Percentiles rank a stretch among this genome's conserved stretches.
These are phyloP conservation scores for Pseudopyricularia javanii DNA, from an alignment of 2,329 filamentous ascomycete species.

Conservation along the genomic window DNA sequence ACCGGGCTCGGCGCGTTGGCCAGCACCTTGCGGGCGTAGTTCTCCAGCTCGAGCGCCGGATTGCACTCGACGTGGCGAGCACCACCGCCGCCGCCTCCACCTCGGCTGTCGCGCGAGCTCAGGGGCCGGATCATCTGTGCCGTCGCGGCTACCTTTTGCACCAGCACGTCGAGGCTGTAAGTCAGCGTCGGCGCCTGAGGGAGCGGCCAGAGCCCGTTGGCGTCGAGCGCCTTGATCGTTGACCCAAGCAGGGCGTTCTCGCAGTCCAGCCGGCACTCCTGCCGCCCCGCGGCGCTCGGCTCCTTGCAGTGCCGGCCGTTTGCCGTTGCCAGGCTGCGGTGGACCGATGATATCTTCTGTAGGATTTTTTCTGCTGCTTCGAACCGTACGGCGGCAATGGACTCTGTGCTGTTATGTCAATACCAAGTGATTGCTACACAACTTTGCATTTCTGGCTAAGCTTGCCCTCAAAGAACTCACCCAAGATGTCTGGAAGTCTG, in stretches of 20 bases:
- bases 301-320: slow-evolving; percentile 1
- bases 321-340: background rate
- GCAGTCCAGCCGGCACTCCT: slow-evolving; percentile 2
- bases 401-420: background rate
- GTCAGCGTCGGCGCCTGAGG: background rate
- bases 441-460: too few species aligned
- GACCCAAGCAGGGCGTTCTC: slow-evolving; percentile 2
- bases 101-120: background rate
- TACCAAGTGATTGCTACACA: background rate
- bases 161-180: slow-evolving; percentile 1
- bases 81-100: background rate
- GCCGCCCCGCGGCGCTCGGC: background rate
- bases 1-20: background rate
- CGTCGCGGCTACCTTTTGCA: background rate
- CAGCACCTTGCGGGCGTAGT: background rate
- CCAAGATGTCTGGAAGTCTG: background rate
- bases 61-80: background rate
- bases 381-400: background rate
- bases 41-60: background rate
- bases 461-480: background rate
- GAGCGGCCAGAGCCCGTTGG: slow-evolving; percentile 1
- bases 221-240: slow-evolving; percentile 1
- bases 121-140: slow-evolving; percentile 2
- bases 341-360: background rate
- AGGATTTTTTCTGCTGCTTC: slow-evolving; percentile 1